Conservation (phyloP, 2,329 filamentous ascomycete genomes). For the Onygena corvina region DNA sequence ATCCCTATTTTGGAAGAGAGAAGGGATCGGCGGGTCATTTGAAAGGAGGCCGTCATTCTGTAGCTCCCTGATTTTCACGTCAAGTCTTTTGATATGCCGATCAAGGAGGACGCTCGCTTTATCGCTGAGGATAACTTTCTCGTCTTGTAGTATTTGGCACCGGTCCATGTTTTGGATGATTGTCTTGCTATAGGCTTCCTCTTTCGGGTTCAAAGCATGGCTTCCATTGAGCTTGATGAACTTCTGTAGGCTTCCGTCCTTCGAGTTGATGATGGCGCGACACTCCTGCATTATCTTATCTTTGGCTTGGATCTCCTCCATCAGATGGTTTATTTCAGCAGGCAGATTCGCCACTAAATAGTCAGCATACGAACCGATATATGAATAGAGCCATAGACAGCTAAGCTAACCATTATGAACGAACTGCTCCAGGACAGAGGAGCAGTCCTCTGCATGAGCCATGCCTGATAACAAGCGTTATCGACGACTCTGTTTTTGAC, state of each 20-base stretch:
- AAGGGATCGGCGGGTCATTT: slow-evolving; percentile 48
- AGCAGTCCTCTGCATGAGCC: slow-evolving; percentile 47
- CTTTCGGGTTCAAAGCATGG: slow-evolving; percentile 50
- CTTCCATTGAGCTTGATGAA: slow-evolving; percentile 53
- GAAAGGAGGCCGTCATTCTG: slow-evolving; percentile 48
- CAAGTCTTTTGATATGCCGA: slow-evolving; percentile 51
- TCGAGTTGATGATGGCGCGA: slow-evolving; percentile 44
- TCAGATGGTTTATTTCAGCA: slow-evolving; percentile 52
- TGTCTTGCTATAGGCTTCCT: slow-evolving; percentile 47
- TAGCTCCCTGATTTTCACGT: slow-evolving; percentile 49
- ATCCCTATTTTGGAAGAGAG: slow-evolving; percentile 39
- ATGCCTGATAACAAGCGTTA: slow-evolving; percentile 22
- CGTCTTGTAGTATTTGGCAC: slow-evolving; percentile 47
- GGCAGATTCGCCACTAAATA: slow-evolving; percentile 44
- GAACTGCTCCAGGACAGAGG: slow-evolving; percentile 53
- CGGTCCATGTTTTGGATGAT: slow-evolving; percentile 48
- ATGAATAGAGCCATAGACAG: not conserved
- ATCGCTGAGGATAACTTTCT: slow-evolving; percentile 50
- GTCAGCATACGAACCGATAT: not conserved
- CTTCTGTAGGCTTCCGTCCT: slow-evolving; percentile 52
- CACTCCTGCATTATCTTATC: slow-evolving; percentile 49
- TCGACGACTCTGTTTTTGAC: not conserved
- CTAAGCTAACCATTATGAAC: slow-evolving; percentile 46
- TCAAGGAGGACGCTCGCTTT: slow-evolving; percentile 50
- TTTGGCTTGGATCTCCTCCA: slow-evolving; percentile 56